Conservation (phyloP, 2,329 filamentous ascomycete genomes). For the Didymella arachidicola region DNA sequence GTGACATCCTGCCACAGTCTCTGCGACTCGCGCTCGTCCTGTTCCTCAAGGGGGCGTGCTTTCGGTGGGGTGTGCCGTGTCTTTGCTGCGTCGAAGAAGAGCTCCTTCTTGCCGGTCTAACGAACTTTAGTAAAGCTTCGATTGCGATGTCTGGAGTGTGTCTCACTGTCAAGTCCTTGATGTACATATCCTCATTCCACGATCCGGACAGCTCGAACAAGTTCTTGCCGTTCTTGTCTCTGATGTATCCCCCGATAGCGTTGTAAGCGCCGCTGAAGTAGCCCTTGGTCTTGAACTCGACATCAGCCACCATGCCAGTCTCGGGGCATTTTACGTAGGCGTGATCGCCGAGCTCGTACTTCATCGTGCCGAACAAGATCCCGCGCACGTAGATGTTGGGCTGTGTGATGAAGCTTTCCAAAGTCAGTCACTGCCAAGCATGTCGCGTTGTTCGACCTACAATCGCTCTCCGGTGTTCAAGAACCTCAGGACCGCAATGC, state of each 20-base stretch:
- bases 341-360: slow-evolving; percentile 97
- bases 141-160: neutral
- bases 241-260: slow-evolving; percentile 90
- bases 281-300: slow-evolving; percentile 98
- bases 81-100: slow-evolving; percentile 85
- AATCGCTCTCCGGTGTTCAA: slow-evolving; percentile 90
- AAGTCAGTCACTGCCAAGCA: slow-evolving; percentile 19
- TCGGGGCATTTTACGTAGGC: slow-evolving; percentile 93
- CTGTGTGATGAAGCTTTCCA: slow-evolving; percentile 83
- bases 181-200: slow-evolving; percentile 94
- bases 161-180: slow-evolving; percentile 80
- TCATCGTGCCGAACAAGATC: slow-evolving; percentile 98
- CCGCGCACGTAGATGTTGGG: slow-evolving; percentile 99
- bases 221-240: slow-evolving; percentile 82
- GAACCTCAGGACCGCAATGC: slow-evolving; percentile 84
- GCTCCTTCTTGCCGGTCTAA: slow-evolving; percentile 85
- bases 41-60: slow-evolving; percentile 81
- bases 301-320: slow-evolving; percentile 82
- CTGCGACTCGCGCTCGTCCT: slow-evolving; percentile 90
- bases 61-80: slow-evolving; percentile 78
- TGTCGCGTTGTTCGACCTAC: slow-evolving; percentile 59
- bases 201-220: slow-evolving; percentile 89
- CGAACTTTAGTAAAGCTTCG: slow-evolving; percentile 12
- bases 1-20: slow-evolving; percentile 84
- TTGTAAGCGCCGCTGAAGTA: slow-evolving; percentile 98